These are phyloP conservation scores for Berberis vulgaris DNA, from an alignment of 164 flowering plant genomes.

Conservation along the genomic window DNA sequence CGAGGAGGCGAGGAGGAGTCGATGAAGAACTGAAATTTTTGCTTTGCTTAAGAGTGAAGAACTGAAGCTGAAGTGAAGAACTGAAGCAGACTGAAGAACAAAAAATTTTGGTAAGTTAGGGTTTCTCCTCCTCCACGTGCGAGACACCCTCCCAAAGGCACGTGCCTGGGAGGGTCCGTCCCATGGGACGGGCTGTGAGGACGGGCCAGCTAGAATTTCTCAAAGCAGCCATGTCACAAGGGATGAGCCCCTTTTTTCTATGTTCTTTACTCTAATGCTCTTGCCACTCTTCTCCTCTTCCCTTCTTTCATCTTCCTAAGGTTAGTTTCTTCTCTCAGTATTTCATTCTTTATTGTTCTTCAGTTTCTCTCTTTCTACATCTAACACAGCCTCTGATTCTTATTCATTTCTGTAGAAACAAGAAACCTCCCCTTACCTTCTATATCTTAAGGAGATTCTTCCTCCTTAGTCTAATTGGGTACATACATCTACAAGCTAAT, in stretches of 20 bases:
- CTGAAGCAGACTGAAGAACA: no score
- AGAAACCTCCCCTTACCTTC: conserved; percentile 16
- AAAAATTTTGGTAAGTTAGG: no score
- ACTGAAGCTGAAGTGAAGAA: no score
- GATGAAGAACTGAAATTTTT: no score
- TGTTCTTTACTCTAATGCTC: conserved; percentile 5
- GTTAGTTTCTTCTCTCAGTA: not conserved
- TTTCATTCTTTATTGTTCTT: not conserved
- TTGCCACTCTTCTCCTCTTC: conserved; percentile 6
- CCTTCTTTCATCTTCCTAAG: conserved; percentile 3
- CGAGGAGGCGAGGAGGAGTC: no score
- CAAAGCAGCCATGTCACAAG: conserved; percentile 10
- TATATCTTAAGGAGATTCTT: conserved; percentile 30
- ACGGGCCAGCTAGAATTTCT: no score
- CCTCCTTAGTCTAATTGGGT: conserved; percentile 34
- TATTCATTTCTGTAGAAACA: not conserved
- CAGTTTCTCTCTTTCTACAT: not conserved
- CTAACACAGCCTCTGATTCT: not conserved
- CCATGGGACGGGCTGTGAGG: no score
- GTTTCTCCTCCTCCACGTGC: no score
- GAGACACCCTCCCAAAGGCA: no score
- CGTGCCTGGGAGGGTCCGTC: no score
- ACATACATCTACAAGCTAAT: not conserved
- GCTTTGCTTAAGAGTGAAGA: no score
- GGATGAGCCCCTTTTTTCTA: conserved; percentile 7